phyloP scores from a whole-genome alignment of 371 early-diverging fungal genomes.

The Dinochytrium kinnereticum region DNA sequence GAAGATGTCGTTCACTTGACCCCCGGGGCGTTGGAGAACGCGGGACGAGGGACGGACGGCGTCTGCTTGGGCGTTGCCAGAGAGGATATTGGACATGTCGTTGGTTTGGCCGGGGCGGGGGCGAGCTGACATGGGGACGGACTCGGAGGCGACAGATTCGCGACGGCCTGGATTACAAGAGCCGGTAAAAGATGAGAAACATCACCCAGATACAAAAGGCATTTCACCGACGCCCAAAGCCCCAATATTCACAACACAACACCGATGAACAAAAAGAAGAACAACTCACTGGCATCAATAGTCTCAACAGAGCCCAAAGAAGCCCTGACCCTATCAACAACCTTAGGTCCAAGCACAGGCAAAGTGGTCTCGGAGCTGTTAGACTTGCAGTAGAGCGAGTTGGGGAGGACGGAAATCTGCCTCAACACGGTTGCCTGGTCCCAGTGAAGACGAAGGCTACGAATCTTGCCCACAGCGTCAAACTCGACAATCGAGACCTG shows the following conservation, averaged over 20 bases:
- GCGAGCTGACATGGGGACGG: too few relatives aligned
- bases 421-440: slow-evolving; percentile 57
- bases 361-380: slow-evolving; percentile 47
- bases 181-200: too few relatives aligned
- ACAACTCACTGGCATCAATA: too few relatives aligned
- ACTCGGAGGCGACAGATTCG: slow-evolving; percentile 5
- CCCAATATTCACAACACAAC: too few relatives aligned
- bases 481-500: slow-evolving; percentile 44
- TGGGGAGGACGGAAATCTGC: slow-evolving; percentile 53
- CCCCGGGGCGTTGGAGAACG: slow-evolving; percentile 52
- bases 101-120: too few relatives aligned
- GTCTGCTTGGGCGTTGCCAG: slow-evolving; percentile 5
- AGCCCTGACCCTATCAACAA: too few relatives aligned
- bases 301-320: too few relatives aligned
- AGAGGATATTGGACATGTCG: too few relatives aligned
- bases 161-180: too few relatives aligned
- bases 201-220: too few relatives aligned
- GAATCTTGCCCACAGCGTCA: slow-evolving; percentile 36
- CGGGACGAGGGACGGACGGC: slow-evolving; percentile 45
- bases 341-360: slow-evolving; percentile 45
- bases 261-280: too few relatives aligned
- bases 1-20: slow-evolving; percentile 43
- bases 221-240: too few relatives aligned
- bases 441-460: slow-evolving; percentile 48
- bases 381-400: slow-evolving; percentile 52